Base-by-base conservation (phyloP, 805 yeast genomes). In the Komagataella mondaviorum region DNA sequence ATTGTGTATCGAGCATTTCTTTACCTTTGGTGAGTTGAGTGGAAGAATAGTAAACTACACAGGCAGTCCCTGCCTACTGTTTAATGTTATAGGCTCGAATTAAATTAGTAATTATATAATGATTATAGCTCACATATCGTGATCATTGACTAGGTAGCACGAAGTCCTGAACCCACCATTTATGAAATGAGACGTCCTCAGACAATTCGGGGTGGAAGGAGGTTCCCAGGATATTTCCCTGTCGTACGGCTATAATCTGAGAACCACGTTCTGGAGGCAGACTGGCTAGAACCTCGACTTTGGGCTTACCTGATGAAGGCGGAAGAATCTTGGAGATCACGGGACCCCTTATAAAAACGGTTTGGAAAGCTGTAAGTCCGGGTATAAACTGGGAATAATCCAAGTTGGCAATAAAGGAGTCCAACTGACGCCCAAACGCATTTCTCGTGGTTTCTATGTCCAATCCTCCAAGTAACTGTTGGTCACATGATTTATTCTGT, bases 171-270 rank as follows among this genome's bases (percentile, higher is more conserved):
- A 85, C 56, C 62, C 82, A 86, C 85, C 88, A 85, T 57, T 76
- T 72, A 62, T 86, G 95, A 59, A 86, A 77, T 36, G 84, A 65
- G 46, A 61, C 58, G 55, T 83, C 88, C 12, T 62, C 65, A 1
- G 82, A 66, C 44, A 86, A 70, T 63, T 86, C 95, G 0, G 95
- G 95, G 62, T 86, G 95, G 63, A 86, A 86, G 1, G 88, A 80
- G 0, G 90, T 85, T 2, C 88, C 91, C 49, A 85, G 63, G 39
- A 78, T 68, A 44, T 72, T 72, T 0, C 83, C 86, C 61, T 85
- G 89, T 58, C 78, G 71, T 6, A 85, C 88, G 0, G 90, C 93
- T 2, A 86, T 91, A 39, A 85, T 73, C 44, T 77, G 63, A 1
- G 68, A 66, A 30, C 60, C 54, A 10, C 51, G 59, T 1, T 61